A percentile compares a stretch with the other conserved stretches of the same genome.
These are phyloP conservation scores for Ustilago cynodontis DNA, from an alignment of 1,284 basidiomycete genomes.

Conservation along the genomic window DNA sequence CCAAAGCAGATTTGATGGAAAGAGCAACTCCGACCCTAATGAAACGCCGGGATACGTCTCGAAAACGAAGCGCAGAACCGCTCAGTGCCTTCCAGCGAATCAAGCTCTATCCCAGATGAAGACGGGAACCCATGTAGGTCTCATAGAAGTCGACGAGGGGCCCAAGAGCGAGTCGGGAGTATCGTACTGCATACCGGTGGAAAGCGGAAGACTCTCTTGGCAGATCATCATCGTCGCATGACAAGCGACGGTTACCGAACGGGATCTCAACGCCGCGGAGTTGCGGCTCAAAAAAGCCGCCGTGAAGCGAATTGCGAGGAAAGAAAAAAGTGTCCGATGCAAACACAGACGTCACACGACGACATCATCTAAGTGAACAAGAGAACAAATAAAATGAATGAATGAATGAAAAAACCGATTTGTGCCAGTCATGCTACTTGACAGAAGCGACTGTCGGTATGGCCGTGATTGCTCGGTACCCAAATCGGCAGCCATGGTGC, in stretches of 20 bases:
- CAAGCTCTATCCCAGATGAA: too few species aligned
- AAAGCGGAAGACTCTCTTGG: neutral
- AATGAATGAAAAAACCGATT: neutral
- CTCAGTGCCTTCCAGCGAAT: neutral
- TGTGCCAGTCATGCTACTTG: slow-evolving; percentile 2
- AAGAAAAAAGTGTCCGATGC: slow-evolving; percentile 2
- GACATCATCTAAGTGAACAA: neutral
- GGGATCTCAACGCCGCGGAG: slow-evolving; percentile 9
- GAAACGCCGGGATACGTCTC: neutral
- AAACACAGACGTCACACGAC: slow-evolving; percentile 1
- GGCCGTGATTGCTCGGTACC: too few species aligned
- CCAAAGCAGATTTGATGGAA: too few species aligned
- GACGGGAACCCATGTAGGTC: too few species aligned
- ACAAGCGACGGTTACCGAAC: neutral
- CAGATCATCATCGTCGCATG: neutral
- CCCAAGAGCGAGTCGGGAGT: too few species aligned
- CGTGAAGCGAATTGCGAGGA: neutral
- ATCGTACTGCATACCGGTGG: neutral
- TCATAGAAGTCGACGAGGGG: too few species aligned
- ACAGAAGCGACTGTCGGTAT: neutral
- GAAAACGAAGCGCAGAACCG: neutral
- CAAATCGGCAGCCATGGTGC: too few species aligned
- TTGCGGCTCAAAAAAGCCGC: slow-evolving; percentile 10
- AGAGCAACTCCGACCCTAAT: neutral
- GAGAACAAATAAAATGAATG: neutral